phyloP scores from a whole-genome alignment of 2,329 filamentous ascomycete species.

The Emergomyces orientalis region DNA sequence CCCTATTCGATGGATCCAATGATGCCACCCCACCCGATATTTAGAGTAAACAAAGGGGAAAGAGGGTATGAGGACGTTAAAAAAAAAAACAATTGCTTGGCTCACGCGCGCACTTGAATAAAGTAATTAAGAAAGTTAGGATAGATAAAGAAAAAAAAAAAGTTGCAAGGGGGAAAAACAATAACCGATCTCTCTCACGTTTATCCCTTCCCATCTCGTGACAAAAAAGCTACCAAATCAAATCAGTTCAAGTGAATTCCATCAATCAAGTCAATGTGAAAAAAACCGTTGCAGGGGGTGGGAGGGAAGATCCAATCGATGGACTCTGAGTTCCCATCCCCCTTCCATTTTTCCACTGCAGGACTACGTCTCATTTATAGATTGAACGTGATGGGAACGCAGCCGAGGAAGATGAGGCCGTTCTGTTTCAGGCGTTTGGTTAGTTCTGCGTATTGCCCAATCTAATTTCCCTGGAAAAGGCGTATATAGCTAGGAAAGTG shows the following conservation, averaged over 20 bases:
- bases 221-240: neutral
- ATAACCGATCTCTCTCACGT: neutral
- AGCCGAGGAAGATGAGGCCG: constrained; percentile 6
- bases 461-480: neutral
- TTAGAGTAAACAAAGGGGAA: neutral
- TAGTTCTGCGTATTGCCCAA: neutral
- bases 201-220: neutral
- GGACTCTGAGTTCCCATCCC: neutral
- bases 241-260: neutral
- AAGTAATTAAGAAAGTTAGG: neutral
- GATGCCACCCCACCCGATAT: neutral
- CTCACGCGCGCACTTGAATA: neutral
- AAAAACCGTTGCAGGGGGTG: neutral
- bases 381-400: constrained; percentile 5
- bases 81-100: neutral
- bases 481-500: neutral
- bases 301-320: neutral
- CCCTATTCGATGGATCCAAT: neutral
- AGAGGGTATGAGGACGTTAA: neutral
- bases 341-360: neutral
- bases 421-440: neutral
- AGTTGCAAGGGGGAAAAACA: neutral
- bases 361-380: neutral
- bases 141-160: neutral
- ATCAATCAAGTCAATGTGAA: neutral